A percentile compares a stretch with the other conserved stretches of the same genome.
phyloP scores from a whole-genome alignment of 805 yeast species.

The Cyberlindnera euphorbiae region DNA sequence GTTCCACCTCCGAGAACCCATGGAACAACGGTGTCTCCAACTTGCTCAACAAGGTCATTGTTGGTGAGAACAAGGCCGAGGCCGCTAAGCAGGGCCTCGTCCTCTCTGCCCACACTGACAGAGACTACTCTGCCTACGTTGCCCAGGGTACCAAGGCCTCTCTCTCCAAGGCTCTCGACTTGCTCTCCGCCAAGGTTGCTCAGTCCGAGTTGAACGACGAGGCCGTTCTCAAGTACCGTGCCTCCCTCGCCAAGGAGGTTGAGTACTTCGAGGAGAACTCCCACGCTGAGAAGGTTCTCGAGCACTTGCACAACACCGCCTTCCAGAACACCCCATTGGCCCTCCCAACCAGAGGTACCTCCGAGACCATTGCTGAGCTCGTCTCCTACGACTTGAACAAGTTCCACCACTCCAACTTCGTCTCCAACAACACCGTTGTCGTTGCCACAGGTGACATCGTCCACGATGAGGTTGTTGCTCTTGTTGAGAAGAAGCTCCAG shows the following conservation, averaged over 20 bases:
- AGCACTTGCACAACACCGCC: conserved; percentile 78
- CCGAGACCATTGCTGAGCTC: conserved; percentile 56
- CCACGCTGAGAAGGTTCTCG: conserved; percentile 51
- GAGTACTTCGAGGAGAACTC: conserved; percentile 53
- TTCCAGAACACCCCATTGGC: conserved; percentile 83
- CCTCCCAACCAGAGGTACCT: conserved; percentile 71
- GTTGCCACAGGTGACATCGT: conserved; percentile 67
- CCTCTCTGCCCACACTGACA: conserved; percentile 48
- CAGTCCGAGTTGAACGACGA: conserved; percentile 36
- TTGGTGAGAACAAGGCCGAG: conserved; percentile 28
- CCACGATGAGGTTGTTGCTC: conserved; percentile 66
- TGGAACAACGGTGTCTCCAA: conserved; percentile 80
- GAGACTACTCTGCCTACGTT: conserved; percentile 60
- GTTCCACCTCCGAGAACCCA: conserved; percentile 74
- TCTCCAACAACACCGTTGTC: conserved; percentile 60
- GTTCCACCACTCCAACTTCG: conserved; percentile 53
- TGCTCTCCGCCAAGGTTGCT: conserved; percentile 41
- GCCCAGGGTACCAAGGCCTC: conserved; percentile 52
- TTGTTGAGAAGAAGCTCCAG: conserved; percentile 48
- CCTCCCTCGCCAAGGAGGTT: conserved; percentile 41
- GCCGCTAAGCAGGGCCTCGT: conserved; percentile 51
- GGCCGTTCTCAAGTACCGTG: conserved; percentile 44
- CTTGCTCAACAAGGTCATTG: conserved; percentile 50
- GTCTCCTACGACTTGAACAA: conserved; percentile 52
- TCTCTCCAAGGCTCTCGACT: conserved; percentile 45